Percentiles rank a stretch among this genome's conserved stretches.
Conservation (phyloP, 1,284 basidiomycete species). For the Ceratobasidium theobromae region DNA sequence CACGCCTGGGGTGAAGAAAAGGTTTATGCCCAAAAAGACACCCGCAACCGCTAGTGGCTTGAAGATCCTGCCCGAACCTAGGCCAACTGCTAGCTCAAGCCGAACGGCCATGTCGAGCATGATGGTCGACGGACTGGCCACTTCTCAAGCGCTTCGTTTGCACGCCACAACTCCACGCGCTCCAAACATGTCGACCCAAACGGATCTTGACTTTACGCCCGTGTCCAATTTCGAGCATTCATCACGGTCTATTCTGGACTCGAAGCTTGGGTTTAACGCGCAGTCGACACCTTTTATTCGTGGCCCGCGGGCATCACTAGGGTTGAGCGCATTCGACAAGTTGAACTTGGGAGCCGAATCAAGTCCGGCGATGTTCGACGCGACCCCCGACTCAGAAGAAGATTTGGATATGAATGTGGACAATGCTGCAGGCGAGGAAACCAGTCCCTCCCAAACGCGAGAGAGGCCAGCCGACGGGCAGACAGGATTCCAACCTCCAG, state of each 20-base stretch:
- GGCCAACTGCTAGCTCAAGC: background rate
- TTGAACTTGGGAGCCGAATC: background rate
- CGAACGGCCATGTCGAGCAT: no score
- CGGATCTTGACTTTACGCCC: background rate
- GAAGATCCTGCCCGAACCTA: background rate
- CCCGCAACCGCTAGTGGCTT: background rate
- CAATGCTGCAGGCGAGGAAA: background rate
- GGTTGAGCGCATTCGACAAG: background rate
- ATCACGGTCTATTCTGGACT: background rate
- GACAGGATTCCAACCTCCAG: background rate
- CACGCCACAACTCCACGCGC: background rate
- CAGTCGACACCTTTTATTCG: slow-evolving; percentile 20
- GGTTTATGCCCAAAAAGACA: background rate
- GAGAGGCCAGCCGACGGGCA: background rate
- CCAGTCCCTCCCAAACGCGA: background rate
- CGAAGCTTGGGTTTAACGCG: background rate
- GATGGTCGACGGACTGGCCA: no score
- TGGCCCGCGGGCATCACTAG: background rate
- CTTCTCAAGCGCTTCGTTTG: background rate
- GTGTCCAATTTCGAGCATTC: background rate
- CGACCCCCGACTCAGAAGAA: background rate
- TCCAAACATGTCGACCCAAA: background rate
- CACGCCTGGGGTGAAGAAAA: background rate
- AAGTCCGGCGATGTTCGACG: background rate
- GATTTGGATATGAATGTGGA: background rate